Evolutionary conservation across 2,329 filamentous ascomycete genomes (phyloP), one percentile per base, ranked within the genome.

Genomic region (Acrocalymma vagum): DNA sequence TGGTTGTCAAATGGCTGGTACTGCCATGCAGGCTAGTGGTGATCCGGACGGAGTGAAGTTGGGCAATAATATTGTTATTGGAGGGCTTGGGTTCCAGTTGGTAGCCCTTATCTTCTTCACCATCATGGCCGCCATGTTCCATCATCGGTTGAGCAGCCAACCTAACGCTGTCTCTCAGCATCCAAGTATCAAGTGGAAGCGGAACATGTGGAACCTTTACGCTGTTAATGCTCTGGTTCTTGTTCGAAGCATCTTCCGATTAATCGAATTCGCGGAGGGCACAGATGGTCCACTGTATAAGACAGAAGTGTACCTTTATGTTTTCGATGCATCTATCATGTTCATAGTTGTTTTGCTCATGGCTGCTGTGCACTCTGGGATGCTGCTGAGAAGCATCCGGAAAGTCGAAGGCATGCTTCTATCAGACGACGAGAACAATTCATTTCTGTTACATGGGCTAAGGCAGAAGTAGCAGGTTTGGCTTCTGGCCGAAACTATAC

Each of bases 1-100:
- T 24, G 39, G 38, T 11, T 38, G 27, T n/a, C n/a, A 47, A 28
- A 35, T 47, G 9, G 20, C 29, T 15, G 43, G 43, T 9, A 42
- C 43, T 6, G 43, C 43, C 7, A 38, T 29, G 22, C 43, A 43
- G 25, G n/a, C n/a, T n/a, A 29, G 23, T 9, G 27, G 23, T 17
- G 23, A n/a, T n/a, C n/a, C n/a, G 10, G 43, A 29, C 9, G 28
- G 32, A 11, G 39, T 15, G 9, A n/a, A 25, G 8, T 9, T n/a
- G 23, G 38, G 22, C 5, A n/a, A 15, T 10, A 18, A 18, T 6
- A 14, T 10, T 7, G 29, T 40, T 13, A 26, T 40, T 9, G 37
- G 37, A 14, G 37, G 37, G 6, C 21, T 40, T 9, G 29, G 6
- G 7, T 10, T 34, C 26, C 37, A 40, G 17, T 15, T 40, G 3